Evolutionary conservation across 345 rosid species (phyloP).

Genomic region (Passiflora organensis): DNA sequence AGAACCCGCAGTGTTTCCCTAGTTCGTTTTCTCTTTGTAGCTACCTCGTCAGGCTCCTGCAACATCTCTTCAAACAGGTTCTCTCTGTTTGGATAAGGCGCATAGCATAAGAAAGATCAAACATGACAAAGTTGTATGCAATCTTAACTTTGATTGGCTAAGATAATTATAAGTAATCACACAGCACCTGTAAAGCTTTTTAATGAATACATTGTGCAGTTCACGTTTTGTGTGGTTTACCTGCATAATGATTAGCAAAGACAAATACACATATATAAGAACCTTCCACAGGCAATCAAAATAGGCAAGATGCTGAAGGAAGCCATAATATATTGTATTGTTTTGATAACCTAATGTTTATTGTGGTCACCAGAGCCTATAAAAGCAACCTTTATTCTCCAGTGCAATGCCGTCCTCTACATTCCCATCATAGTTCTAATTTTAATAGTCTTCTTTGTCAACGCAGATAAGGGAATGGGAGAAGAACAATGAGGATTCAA

Average conservation of each 20-base stretch:
- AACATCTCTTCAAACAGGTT: slow-evolving; percentile 32
- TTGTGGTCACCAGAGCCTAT: too few relatives aligned
- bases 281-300: neutral
- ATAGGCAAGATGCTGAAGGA: neutral
- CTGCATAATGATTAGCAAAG: slow-evolving; percentile 26
- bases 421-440: too few relatives aligned
- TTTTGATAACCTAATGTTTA: neutral
- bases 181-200: slow-evolving; percentile 87
- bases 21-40: slow-evolving; percentile 15
- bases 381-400: neutral
- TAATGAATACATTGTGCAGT: slow-evolving; percentile 87
- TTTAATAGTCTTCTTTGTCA: too few relatives aligned
- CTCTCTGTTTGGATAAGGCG: slow-evolving; percentile 24
- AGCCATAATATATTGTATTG: neutral
- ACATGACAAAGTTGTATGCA: too few relatives aligned
- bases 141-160: too few relatives aligned
- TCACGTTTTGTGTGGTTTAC: slow-evolving; percentile 96
- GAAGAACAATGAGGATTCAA: too few relatives aligned
- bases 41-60: slow-evolving; percentile 31
- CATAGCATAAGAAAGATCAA: neutral
- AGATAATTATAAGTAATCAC: neutral
- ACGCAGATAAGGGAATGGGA: too few relatives aligned
- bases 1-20: slow-evolving; percentile 21
- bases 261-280: neutral
- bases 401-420: neutral